phyloP scores from a whole-genome alignment of 768 basidiomycete genomes.

The Tulasnella sp. region DNA sequence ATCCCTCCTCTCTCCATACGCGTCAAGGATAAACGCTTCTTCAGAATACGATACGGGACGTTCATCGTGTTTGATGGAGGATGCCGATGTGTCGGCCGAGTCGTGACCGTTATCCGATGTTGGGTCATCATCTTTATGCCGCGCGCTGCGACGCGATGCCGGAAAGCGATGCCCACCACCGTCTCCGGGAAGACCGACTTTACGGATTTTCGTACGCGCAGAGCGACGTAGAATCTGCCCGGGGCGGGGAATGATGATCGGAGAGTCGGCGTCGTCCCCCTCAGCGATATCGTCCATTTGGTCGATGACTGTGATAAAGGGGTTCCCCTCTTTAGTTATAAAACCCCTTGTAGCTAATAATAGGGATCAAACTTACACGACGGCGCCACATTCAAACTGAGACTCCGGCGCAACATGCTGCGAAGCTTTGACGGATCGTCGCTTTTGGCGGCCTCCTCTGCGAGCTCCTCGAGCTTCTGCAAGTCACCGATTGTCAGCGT shows the following conservation, averaged over 20 bases:
- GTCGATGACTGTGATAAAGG: slow-evolving; percentile 16
- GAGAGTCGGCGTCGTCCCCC: slow-evolving; percentile 76
- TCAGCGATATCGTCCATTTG: slow-evolving; percentile 49
- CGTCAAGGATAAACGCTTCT: slow-evolving; percentile 73
- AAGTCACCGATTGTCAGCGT: slow-evolving; percentile 88
- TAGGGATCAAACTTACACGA: slow-evolving; percentile 48
- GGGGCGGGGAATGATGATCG: slow-evolving; percentile 76
- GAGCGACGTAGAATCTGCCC: slow-evolving; percentile 84
- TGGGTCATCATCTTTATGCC: slow-evolving; percentile 13
- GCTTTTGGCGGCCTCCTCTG: slow-evolving; percentile 75
- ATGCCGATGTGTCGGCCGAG: slow-evolving; percentile 23
- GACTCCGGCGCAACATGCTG: slow-evolving; percentile 68
- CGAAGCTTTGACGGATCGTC: slow-evolving; percentile 74
- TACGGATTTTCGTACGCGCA: slow-evolving; percentile 92
- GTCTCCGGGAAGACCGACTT: slow-evolving; percentile 61
- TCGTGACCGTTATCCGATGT: slow-evolving; percentile 9
- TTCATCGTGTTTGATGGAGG: slow-evolving; percentile 14
- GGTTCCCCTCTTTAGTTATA: slow-evolving; percentile 4
- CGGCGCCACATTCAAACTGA: slow-evolving; percentile 77
- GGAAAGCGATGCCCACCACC: slow-evolving; percentile 75
- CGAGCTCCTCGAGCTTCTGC: slow-evolving; percentile 87
- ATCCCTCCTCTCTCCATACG: slow-evolving; percentile 42
- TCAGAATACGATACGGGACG: slow-evolving; percentile 71
- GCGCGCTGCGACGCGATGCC: slow-evolving; percentile 30
- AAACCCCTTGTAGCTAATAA: slow-evolving; percentile 19